phyloP scores from a whole-genome alignment of 345 rosid species.

The Citrus glauca region DNA sequence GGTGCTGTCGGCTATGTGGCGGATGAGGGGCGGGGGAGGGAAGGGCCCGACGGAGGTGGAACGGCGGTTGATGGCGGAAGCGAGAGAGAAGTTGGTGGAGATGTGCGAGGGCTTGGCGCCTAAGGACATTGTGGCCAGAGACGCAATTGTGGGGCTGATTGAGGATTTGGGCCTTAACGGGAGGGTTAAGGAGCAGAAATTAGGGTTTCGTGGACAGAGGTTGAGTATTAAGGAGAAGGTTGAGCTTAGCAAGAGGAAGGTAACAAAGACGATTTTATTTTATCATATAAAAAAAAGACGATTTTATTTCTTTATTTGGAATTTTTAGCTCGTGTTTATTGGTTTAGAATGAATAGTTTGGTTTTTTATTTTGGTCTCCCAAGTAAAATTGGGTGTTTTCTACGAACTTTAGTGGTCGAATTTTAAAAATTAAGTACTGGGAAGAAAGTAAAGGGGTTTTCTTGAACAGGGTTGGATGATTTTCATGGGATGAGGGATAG shows the following conservation, averaged over 20 bases:
- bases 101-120: slow-evolving; percentile 57
- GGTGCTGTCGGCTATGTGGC: slow-evolving; percentile 68
- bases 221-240: slow-evolving; percentile 71
- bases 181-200: slow-evolving; percentile 51
- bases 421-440: neutral
- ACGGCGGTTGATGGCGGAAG: slow-evolving; percentile 65
- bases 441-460: neutral
- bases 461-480: neutral
- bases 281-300: no score
- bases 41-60: slow-evolving; percentile 62
- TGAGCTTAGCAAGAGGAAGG: slow-evolving; percentile 62
- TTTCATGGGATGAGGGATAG: neutral
- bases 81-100: slow-evolving; percentile 58
- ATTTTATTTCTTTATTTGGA: neutral
- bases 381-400: neutral
- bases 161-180: slow-evolving; percentile 80
- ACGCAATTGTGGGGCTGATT: slow-evolving; percentile 54
- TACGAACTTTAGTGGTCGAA: no score
- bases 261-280: slow-evolving; percentile 10
- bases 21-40: slow-evolving; percentile 71
- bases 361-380: neutral
- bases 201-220: slow-evolving; percentile 48
- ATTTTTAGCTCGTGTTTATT: neutral
- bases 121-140: slow-evolving; percentile 55
- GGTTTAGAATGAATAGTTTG: neutral